These are phyloP conservation scores for Apiotrichum mycotoxinovorans DNA, from an alignment of 1,284 basidiomycete genomes.

Conservation along the genomic window DNA sequence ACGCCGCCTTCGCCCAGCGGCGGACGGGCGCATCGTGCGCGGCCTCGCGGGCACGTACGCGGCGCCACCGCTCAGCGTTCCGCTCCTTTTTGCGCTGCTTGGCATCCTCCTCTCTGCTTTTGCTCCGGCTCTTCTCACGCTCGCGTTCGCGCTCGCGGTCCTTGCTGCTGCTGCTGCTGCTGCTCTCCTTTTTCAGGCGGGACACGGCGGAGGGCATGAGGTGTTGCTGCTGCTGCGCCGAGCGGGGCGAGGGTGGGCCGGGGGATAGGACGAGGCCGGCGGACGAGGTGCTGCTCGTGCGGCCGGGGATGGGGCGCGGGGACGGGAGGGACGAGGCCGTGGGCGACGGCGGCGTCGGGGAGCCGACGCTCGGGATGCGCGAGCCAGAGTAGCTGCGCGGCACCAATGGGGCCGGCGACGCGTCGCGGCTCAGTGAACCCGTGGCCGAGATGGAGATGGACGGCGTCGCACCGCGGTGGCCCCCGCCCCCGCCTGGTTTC, in stretches of 20 bases:
- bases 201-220: not conserved
- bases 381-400: not conserved
- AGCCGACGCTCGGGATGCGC: not conserved
- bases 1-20: constrained; percentile 9
- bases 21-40: constrained; percentile 22
- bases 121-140: not conserved
- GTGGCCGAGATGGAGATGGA: not conserved
- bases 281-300: not conserved
- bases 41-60: constrained; percentile 20
- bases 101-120: not conserved
- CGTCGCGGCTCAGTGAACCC: not conserved
- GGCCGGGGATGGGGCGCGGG: not conserved
- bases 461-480: not conserved
- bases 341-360: not conserved
- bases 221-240: not conserved
- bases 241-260: not conserved
- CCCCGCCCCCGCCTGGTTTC: not conserved
- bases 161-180: too few relatives aligned
- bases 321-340: not conserved
- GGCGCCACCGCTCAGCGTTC: constrained; percentile 21
- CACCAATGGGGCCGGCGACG: not conserved
- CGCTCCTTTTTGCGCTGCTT: constrained; percentile 13
- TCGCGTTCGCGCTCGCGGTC: not conserved
- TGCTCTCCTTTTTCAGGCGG: not conserved
- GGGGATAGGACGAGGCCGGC: not conserved